Conservation (phyloP, 345 rosid genomes). For the Lepidium didymum region DNA sequence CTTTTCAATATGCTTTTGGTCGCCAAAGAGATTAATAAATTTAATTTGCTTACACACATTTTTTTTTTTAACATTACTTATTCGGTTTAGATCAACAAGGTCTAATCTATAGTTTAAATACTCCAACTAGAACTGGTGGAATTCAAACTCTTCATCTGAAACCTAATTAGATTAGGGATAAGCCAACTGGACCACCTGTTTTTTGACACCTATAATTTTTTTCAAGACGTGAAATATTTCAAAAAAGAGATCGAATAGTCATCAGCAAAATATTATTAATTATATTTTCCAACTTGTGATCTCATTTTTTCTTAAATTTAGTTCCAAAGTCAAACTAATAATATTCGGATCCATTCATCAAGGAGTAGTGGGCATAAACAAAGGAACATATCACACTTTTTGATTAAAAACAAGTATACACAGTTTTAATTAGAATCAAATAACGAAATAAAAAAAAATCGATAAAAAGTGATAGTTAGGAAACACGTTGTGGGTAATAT, state of each 20-base stretch:
- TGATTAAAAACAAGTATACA: background rate
- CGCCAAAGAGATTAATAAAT: too few relatives aligned
- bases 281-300: background rate
- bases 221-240: too few relatives aligned
- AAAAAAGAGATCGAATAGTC: background rate
- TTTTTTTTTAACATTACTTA: too few relatives aligned
- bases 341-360: background rate
- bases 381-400: background rate
- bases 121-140: too few relatives aligned
- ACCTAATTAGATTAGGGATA: too few relatives aligned
- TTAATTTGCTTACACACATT: too few relatives aligned
- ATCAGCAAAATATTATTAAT: background rate
- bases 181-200: too few relatives aligned
- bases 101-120: too few relatives aligned
- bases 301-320: background rate
- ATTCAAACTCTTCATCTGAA: too few relatives aligned
- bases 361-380: background rate
- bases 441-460: background rate
- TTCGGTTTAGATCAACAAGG: too few relatives aligned
- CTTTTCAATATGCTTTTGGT: too few relatives aligned
- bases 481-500: background rate
- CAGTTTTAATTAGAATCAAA: background rate
- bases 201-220: too few relatives aligned
- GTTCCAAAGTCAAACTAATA: background rate
- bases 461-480: background rate